Evolutionary conservation across 805 yeast species (phyloP).

Genomic region (Millerago galiae): DNA sequence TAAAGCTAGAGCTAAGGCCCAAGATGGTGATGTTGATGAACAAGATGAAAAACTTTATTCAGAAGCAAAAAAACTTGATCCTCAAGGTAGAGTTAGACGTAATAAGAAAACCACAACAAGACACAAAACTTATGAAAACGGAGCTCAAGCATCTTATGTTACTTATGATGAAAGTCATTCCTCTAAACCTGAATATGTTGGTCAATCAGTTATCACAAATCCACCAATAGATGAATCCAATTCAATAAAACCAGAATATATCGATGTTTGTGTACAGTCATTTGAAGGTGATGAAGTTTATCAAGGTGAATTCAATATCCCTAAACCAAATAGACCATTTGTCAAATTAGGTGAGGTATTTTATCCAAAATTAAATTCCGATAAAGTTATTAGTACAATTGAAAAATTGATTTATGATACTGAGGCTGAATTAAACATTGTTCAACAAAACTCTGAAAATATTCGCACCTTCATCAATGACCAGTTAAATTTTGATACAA

Average conservation of each 20-base stretch:
- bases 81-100: not conserved
- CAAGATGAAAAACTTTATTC: not conserved
- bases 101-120: not conserved
- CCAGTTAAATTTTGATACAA: conserved; percentile 23
- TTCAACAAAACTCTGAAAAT: conserved; percentile 25
- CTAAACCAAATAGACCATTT: conserved; percentile 14
- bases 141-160: not conserved
- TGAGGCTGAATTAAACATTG: conserved; percentile 28
- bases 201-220: conserved; percentile 3
- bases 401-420: conserved; percentile 22
- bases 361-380: conserved; percentile 17
- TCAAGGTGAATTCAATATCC: conserved; percentile 19
- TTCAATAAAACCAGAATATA: not conserved
- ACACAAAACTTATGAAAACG: not conserved
- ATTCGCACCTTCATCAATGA: conserved; percentile 27
- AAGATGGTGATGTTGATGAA: not conserved
- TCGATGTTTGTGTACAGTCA: conserved; percentile 10
- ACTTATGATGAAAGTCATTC: no score
- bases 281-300: conserved; percentile 30
- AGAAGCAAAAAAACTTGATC: not conserved
- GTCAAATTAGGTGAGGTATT: conserved; percentile 15
- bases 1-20: no score
- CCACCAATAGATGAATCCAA: conserved; percentile 2
- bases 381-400: conserved; percentile 13
- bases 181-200: not conserved